Base-by-base conservation (phyloP, 768 basidiomycete genomes). In the Trametes gibbosa region DNA sequence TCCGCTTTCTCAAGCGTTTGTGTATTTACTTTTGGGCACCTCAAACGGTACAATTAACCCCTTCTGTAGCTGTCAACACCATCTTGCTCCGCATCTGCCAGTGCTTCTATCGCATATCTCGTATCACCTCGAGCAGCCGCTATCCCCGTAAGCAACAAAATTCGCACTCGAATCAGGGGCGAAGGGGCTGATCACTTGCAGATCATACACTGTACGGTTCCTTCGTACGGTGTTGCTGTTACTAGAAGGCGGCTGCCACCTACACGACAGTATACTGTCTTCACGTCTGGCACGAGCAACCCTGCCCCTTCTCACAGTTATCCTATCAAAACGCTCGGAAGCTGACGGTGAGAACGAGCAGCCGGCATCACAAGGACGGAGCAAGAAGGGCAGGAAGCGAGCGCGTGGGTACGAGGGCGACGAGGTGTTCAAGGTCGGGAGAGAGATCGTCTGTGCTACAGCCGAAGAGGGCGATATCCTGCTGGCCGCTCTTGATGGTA, bases 401-500 rank as follows among this genome's bases (percentile, higher is more conserved):
- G 78, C 80, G 19, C 81, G 84, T 21, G 85, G 79, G 13, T 92
- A 85, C 63, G 89, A 92, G 70, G 89, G 84, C 10, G 90, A 90
- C 53, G 89, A 88, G 65, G 73, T 87, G 5, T 84, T 94, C 71
- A 83, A 79, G 52, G 65, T 73, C 8, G 69, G 78, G 2, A 75
- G 76, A 45, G 70, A 77, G 45, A 74, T 81, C 8, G 64, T 84
- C 19, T 88, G 81, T 65, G 71, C 77, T 1, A 80, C 79, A 0
- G 50, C 56, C 2, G 77, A 77, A 27, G 86, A 89, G 16, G 82
- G 80, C 21, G 72, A 83, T 25, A 73, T 77, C 23, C 62, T 89
- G 23, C 70, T 90, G 12, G 62, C 69, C 13, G 79, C 87, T 14
- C 69, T 90, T 13, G 78, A 85, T 63, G 83, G 91, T 91, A 70